phyloP scores from a whole-genome alignment of 2,329 filamentous ascomycete genomes.

The Fusarium zealandicum region DNA sequence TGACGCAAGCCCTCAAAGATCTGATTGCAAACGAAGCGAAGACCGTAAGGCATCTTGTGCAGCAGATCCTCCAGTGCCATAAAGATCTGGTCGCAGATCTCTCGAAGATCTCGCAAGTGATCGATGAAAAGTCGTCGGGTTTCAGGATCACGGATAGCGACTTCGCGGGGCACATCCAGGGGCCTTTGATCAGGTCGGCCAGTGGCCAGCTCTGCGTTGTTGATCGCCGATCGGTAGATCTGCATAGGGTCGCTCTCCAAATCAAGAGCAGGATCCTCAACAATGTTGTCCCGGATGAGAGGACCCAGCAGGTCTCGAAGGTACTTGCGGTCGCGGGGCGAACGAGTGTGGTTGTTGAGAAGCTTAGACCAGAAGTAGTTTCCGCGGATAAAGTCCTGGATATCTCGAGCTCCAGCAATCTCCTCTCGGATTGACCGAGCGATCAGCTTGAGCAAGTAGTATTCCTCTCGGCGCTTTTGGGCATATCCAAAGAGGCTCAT shows the following conservation, averaged over 20 bases:
- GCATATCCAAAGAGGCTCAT: conserved; percentile 98
- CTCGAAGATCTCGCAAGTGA: conserved; percentile 89
- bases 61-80: conserved; percentile 80
- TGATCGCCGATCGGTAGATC: conserved; percentile 94
- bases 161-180: conserved; percentile 85
- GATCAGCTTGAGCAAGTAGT: conserved; percentile 91
- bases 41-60: conserved; percentile 89
- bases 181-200: conserved; percentile 82
- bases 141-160: conserved; percentile 95
- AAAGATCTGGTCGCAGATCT: conserved; percentile 93
- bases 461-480: conserved; percentile 95
- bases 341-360: conserved; percentile 85
- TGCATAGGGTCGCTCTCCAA: conserved; percentile 97
- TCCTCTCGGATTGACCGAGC: conserved; percentile 85
- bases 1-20: conserved; percentile 80
- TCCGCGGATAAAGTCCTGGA: conserved; percentile 87
- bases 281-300: conserved; percentile 87
- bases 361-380: conserved; percentile 95
- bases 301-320: conserved; percentile 85
- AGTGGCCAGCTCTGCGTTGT: conserved; percentile 94
- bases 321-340: conserved; percentile 90
- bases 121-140: conserved; percentile 93
- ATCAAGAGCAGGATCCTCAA: conserved; percentile 89
- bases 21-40: conserved; percentile 86
- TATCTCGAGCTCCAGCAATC: conserved; percentile 72